Conservation (phyloP, 768 basidiomycete species). For the Leccinum truebloodii region DNA sequence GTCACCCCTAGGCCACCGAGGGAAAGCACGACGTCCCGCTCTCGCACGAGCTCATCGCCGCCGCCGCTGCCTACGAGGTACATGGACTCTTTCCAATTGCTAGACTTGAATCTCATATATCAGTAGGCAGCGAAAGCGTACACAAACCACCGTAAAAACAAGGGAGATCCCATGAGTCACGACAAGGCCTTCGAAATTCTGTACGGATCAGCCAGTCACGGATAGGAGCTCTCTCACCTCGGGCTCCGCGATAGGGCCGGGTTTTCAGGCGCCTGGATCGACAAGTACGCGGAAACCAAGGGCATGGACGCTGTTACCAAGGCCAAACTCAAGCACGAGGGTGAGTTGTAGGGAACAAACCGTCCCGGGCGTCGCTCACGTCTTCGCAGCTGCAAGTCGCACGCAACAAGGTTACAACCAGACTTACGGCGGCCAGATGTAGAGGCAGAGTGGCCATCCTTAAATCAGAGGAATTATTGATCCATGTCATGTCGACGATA, state of each 20-base stretch:
- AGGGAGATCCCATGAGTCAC: conserved; percentile 28
- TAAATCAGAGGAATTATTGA: conserved; percentile 1
- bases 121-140: conserved; percentile 33
- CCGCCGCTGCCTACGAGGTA: conserved; percentile 31
- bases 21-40: conserved; percentile 22
- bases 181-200: conserved; percentile 25
- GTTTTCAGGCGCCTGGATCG: conserved; percentile 27
- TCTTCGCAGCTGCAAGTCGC: conserved; percentile 15
- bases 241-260: conserved; percentile 22
- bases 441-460: conserved; percentile 16
- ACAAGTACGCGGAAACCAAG: conserved; percentile 25
- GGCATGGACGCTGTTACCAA: conserved; percentile 21
- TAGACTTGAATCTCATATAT: background rate
- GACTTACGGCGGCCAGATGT: background rate
- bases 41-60: conserved; percentile 30
- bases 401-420: background rate
- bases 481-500: background rate
- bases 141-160: conserved; percentile 18
- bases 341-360: conserved; percentile 12
- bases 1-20: conserved; percentile 12
- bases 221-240: background rate
- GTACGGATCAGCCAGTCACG: conserved; percentile 12
- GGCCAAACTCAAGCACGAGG: background rate
- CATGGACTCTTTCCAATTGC: background rate
- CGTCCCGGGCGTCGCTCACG: background rate